A percentile compares a stretch with the other conserved stretches of the same genome.
phyloP scores from a whole-genome alignment of 805 yeast genomes.

The Wickerhamiella bombiphila region DNA sequence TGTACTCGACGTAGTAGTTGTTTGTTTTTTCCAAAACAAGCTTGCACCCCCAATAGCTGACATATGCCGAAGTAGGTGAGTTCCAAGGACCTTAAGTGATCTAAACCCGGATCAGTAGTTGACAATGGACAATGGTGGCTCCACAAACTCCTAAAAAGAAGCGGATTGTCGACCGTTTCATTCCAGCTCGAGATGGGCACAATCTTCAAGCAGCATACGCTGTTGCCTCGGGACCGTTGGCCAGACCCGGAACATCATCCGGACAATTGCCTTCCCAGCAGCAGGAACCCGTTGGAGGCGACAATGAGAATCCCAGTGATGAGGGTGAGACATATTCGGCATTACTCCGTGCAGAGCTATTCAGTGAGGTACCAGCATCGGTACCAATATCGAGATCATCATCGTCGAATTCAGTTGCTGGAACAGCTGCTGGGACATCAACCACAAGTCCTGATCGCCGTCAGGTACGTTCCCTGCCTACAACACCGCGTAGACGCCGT shows the following conservation, averaged over 20 bases:
- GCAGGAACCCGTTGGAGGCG: too few relatives aligned
- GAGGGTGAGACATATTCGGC: slow-evolving; percentile 51
- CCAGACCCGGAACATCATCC: not conserved
- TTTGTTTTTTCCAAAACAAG: too few relatives aligned
- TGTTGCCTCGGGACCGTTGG: slow-evolving; percentile 22
- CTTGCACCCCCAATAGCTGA: too few relatives aligned
- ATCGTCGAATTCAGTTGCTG: slow-evolving; percentile 4
- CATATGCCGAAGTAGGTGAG: too few relatives aligned
- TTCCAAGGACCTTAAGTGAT: too few relatives aligned
- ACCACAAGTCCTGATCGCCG: slow-evolving; percentile 6
- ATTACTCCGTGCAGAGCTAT: slow-evolving; percentile 73
- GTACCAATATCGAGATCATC: not conserved
- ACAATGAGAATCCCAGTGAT: slow-evolving; percentile 18
- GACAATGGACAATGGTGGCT: slow-evolving; percentile 1
- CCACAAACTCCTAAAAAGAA: slow-evolving; percentile 17
- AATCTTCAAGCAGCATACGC: slow-evolving; percentile 78
- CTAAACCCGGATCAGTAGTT: too few relatives aligned
- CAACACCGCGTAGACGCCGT: slow-evolving; percentile 14
- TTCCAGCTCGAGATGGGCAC: slow-evolving; percentile 76
- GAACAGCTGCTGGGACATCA: not conserved
- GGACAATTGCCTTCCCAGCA: too few relatives aligned
- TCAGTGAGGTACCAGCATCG: slow-evolving; percentile 38
- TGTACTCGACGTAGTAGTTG: too few relatives aligned
- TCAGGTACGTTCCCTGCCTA: slow-evolving; percentile 23
- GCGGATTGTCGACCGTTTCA: slow-evolving; percentile 47